A percentile compares a stretch with the other conserved stretches of the same genome.
These are phyloP conservation scores for Penicillium decumbens DNA, from an alignment of 2,329 filamentous ascomycete genomes.

Conservation along the genomic window DNA sequence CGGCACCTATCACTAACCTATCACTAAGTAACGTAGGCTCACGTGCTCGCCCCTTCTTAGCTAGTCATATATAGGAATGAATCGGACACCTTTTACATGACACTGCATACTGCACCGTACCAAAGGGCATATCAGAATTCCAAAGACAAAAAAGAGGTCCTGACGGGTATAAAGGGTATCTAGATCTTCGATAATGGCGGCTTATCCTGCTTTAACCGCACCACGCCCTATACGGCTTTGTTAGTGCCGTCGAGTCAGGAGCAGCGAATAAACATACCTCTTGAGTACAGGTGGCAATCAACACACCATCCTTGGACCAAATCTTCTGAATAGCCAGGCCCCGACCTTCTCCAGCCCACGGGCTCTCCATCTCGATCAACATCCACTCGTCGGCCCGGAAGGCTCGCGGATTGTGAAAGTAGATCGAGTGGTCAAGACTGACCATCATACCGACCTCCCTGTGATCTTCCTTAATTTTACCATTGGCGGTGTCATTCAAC, in stretches of 20 bases:
- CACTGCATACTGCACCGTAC: too few species aligned
- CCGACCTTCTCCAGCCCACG: constrained; percentile 50
- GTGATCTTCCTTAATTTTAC: constrained; percentile 24
- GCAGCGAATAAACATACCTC: constrained; percentile 37
- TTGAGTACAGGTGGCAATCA: constrained; percentile 50
- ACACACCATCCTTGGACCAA: constrained; percentile 46
- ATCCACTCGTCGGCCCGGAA: constrained; percentile 51
- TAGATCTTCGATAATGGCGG: constrained; percentile 32
- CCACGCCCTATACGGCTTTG: constrained; percentile 38
- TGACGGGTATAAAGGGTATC: constrained; percentile 3
- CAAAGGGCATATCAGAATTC: not conserved
- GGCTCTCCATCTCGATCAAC: constrained; percentile 48
- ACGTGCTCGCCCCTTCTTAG: too few species aligned
- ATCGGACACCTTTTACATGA: too few species aligned
- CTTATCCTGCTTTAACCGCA: constrained; percentile 45
- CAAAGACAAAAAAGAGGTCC: not conserved
- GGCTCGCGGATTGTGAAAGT: constrained; percentile 48
- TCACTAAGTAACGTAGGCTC: too few species aligned
- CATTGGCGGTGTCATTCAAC: constrained; percentile 25
- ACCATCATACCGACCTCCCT: constrained; percentile 50
- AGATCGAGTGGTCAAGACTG: constrained; percentile 49
- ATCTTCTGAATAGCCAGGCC: constrained; percentile 48
- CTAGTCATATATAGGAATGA: too few species aligned
- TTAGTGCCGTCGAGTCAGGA: constrained; percentile 12
- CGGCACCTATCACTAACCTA: too few species aligned